Conservation (phyloP, 345 rosid species). For the Gossypium sturtianum region DNA sequence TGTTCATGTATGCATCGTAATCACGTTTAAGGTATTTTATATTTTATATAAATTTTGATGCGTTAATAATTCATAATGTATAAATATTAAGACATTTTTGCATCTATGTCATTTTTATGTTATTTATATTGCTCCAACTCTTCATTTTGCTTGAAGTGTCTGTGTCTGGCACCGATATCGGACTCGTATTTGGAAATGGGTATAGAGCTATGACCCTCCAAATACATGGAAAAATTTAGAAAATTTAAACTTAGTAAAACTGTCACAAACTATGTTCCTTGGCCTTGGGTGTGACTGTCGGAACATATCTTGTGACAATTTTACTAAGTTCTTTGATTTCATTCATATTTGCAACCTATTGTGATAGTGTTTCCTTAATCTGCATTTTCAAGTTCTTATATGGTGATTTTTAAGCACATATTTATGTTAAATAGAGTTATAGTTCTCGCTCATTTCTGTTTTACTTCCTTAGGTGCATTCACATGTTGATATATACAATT, state of each 20-base stretch:
- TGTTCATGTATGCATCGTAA: too few relatives aligned
- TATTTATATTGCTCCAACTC: background rate
- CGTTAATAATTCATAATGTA: too few relatives aligned
- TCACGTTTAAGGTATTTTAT: too few relatives aligned
- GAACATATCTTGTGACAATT: background rate
- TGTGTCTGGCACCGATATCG: background rate
- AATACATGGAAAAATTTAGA: background rate
- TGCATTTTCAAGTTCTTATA: background rate
- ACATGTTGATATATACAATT: conserved; percentile 84
- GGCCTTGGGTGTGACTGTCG: too few relatives aligned
- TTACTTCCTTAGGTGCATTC: conserved; percentile 66
- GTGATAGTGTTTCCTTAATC: background rate
- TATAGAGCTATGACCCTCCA: background rate
- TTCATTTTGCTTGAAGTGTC: background rate
- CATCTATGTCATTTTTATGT: background rate
- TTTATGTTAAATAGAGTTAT: conserved; percentile 10
- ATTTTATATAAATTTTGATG: too few relatives aligned
- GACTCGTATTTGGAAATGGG: background rate
- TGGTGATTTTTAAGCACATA: background rate
- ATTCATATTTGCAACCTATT: background rate
- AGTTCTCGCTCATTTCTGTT: background rate
- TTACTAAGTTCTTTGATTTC: background rate
- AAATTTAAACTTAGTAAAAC: background rate
- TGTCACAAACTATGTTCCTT: too few relatives aligned
- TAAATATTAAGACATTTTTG: too few relatives aligned